A percentile compares a stretch with the other conserved stretches of the same genome.
These are phyloP conservation scores for Fusarium dlaminii DNA, from an alignment of 2,329 filamentous ascomycete genomes.

Conservation along the genomic window DNA sequence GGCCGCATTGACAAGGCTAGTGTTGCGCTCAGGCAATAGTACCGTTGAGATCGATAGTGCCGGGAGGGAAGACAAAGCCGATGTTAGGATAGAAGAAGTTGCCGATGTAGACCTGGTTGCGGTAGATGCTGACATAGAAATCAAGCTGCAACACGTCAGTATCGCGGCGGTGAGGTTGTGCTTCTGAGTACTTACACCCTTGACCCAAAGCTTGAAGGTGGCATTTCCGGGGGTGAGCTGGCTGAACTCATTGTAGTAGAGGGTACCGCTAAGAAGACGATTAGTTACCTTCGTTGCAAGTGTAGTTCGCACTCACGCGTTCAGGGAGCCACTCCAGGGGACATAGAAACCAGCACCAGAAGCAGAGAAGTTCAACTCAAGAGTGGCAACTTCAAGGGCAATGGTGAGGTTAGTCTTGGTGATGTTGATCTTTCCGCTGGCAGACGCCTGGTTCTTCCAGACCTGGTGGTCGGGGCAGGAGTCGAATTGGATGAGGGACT, in stretches of 20 bases:
- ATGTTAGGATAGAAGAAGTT: not conserved
- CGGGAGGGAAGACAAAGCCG: not conserved
- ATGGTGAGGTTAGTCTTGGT: not conserved
- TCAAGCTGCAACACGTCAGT: not conserved
- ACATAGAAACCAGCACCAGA: not conserved
- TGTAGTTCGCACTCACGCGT: not conserved
- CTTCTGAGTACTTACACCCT: not conserved
- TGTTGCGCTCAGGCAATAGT: not conserved
- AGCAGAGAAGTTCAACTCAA: not conserved
- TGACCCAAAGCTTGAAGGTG: not conserved
- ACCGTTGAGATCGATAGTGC: not conserved
- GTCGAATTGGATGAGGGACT: not conserved
- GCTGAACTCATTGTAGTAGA: not conserved
- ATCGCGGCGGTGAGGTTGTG: fast-evolving
- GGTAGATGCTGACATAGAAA: not conserved
- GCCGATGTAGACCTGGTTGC: not conserved
- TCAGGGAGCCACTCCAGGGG: not conserved
- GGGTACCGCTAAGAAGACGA: not conserved
- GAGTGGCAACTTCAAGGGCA: not conserved
- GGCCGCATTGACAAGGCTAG: not conserved
- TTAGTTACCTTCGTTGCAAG: not conserved
- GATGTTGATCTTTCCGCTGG: not conserved
- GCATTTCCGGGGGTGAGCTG: not conserved
- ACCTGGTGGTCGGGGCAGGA: not conserved
- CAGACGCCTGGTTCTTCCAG: not conserved